phyloP scores from a whole-genome alignment of 441 rosid genomes.

The Pelargonium australe region DNA sequence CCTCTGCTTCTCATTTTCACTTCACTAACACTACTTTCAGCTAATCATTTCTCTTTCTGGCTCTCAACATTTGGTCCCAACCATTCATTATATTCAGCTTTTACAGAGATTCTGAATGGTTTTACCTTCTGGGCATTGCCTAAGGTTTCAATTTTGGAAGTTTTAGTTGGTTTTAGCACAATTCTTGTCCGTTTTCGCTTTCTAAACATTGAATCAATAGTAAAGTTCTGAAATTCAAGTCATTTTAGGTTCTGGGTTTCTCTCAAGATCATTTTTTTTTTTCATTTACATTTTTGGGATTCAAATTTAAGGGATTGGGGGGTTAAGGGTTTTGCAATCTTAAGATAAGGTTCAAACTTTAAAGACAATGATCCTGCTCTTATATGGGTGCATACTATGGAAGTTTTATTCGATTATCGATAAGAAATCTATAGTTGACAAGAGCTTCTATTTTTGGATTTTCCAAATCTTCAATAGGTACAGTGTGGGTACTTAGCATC shows the following conservation, averaged over 20 bases:
- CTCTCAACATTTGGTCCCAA: background rate
- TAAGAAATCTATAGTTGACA: constrained; percentile 48
- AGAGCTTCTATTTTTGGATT: constrained; percentile 85
- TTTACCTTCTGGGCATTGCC: constrained; percentile 21
- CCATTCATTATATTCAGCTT: background rate
- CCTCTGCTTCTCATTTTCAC: constrained; percentile 16
- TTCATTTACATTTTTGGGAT: constrained; percentile 13
- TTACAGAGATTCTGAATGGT: constrained; percentile 22
- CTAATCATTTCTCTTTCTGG: background rate
- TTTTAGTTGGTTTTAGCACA: background rate
- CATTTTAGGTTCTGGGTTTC: constrained; percentile 28
- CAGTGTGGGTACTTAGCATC: constrained; percentile 43
- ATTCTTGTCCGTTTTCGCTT: background rate
- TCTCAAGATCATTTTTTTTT: constrained; percentile 5
- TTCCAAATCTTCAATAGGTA: constrained; percentile 65
- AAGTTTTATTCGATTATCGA: constrained; percentile 49
- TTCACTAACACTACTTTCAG: background rate
- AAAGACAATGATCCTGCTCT: constrained; percentile 47
- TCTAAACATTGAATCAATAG: background rate
- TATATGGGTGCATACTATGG: constrained; percentile 43
- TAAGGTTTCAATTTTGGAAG: background rate
- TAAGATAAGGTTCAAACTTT: constrained; percentile 26
- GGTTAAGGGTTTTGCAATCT: constrained; percentile 18
- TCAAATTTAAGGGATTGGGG: constrained; percentile 19
- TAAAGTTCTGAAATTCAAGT: constrained; percentile 11